Percentiles rank a stretch among this genome's conserved stretches.
Conservation (phyloP, 2,329 filamentous ascomycete genomes). For the Stemphylium lycopersici region DNA sequence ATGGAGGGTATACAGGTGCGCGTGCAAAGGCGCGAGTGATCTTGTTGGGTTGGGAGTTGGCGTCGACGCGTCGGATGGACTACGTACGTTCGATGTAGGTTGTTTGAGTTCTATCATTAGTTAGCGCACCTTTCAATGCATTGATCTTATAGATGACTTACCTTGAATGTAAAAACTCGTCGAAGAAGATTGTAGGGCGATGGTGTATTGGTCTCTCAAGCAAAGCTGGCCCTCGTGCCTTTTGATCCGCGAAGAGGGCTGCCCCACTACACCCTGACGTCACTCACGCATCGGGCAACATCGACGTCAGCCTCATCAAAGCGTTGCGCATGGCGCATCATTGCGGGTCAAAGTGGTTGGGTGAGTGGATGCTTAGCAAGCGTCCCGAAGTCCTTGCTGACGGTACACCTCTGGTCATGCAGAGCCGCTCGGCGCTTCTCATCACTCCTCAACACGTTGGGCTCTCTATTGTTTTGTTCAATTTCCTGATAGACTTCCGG, state of each 20-base stretch:
- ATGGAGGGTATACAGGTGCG: too few species aligned
- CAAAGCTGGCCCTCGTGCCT: constrained; percentile 10
- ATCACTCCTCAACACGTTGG: constrained; percentile 1
- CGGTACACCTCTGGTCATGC: neutral
- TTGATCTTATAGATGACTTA: neutral
- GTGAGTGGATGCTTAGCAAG: constrained; percentile 11
- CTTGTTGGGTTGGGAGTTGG: neutral
- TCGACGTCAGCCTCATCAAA: constrained; percentile 35
- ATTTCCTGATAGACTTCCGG: neutral
- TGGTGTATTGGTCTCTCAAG: constrained; percentile 2
- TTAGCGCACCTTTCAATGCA: neutral
- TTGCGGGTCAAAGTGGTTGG: constrained; percentile 1
- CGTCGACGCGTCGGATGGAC: neutral
- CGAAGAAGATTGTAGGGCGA: neutral
- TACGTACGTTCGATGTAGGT: neutral
- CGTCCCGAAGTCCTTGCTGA: constrained; percentile 4
- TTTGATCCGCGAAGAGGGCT: constrained; percentile 13
- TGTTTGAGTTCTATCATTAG: neutral
- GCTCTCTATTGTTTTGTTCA: neutral
- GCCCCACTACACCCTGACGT: constrained; percentile 34
- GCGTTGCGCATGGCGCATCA: constrained; percentile 1
- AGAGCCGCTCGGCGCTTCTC: constrained; percentile 11
- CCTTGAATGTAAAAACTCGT: neutral
- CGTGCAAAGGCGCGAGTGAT: neutral
- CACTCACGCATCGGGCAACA: constrained; percentile 31